Conservation (phyloP, 768 basidiomycete species). For the Hygrophoropsis aurantiaca region DNA sequence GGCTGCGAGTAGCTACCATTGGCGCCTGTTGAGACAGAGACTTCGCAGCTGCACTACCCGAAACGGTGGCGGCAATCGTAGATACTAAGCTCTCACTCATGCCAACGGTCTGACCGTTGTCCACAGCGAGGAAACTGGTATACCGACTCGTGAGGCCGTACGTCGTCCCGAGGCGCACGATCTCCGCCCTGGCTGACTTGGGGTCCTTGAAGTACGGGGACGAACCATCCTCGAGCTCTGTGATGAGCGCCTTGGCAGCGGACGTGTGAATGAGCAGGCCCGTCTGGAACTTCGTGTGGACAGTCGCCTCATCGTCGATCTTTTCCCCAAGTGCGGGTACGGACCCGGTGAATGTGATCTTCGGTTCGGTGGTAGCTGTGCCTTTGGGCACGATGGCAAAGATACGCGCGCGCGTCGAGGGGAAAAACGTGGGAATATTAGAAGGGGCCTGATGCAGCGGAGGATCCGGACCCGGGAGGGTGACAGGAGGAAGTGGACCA, state of each 20-base stretch:
- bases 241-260: slow-evolving; percentile 7
- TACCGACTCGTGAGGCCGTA: slow-evolving; percentile 6
- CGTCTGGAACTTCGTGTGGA: too few relatives aligned
- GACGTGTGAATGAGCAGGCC: neutral
- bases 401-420: neutral
- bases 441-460: slow-evolving; percentile 7
- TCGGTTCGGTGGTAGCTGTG: neutral
- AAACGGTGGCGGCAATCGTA: too few relatives aligned
- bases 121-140: slow-evolving; percentile 6
- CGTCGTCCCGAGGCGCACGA: slow-evolving; percentile 1
- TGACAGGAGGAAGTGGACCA: slow-evolving; percentile 2
- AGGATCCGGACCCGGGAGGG: too few relatives aligned
- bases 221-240: neutral
- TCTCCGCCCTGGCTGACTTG: neutral
- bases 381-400: slow-evolving; percentile 3
- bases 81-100: too few relatives aligned
- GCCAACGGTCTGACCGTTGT: neutral
- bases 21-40: too few relatives aligned
- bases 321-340: too few relatives aligned
- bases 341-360: neutral
- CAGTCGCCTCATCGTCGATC: too few relatives aligned
- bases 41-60: too few relatives aligned
- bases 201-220: neutral
- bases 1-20: too few relatives aligned
- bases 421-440: neutral